Evolutionary conservation across 352 stramenopile species (phyloP), one percentile per base, ranked within the genome.

Genomic region (Peronospora destructor): DNA sequence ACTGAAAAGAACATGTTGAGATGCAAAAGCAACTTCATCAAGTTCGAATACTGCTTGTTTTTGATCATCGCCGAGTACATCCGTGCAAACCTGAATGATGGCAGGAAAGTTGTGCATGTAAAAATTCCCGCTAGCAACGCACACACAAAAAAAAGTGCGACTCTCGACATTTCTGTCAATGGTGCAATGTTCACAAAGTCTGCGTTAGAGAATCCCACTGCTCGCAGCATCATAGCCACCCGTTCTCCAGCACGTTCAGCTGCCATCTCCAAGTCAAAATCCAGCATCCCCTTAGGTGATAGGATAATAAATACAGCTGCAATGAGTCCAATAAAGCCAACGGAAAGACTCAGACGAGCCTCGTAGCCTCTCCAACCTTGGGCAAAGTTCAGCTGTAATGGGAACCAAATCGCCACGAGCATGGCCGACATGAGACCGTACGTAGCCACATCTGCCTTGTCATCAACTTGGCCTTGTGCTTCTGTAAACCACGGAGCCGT

Each of bases 31-130:
- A 74, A 16, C 50, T 84, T 87, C 30, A 51, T 64, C 8, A 55
- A 6, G 0, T 53, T 19, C 0, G 56, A 64, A 8, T 54, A 63
- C 30, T 66, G 53, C 17, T 62, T 58, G 51, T 78, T 68, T 10
- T 66, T 68, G 35, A 76, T 74, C 68, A 88, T 76, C 46, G 83
- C 80, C 39, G 56, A 59, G 59, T 91, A 91, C 68, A 88, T 91
- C 38, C 80, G 74, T 14, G 80, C 73, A 42, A 91, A 91, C 39
- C 80, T 68, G 37, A 91, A 87, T 3, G 68, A 74, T 13, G 80
- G 80, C 7, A 91, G 49, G 45, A 91, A 87, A 25, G 61, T 66
- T 26, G 76, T 87, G 58, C 61, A 70, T 13, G 73, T 73, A 44
- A 88, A 84, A 9, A 84, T 42, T 4, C 60, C 80, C 0, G 74